Base-by-base conservation (phyloP, 2,329 filamentous ascomycete genomes). In the Ophiostoma novo-ulmi region DNA sequence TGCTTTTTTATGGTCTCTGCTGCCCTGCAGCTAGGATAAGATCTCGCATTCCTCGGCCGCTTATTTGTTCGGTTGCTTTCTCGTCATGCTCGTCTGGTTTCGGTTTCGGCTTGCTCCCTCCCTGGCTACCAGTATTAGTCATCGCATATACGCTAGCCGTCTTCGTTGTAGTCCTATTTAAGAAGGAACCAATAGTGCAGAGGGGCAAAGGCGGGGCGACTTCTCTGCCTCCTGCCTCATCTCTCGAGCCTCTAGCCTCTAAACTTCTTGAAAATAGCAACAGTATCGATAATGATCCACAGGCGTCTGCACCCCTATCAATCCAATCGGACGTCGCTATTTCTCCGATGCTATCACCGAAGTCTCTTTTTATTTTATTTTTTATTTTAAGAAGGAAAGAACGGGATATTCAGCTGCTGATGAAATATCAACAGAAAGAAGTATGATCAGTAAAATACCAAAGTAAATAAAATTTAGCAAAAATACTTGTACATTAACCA, bases 341-440 rank as follows among this genome's bases (percentile, higher is more conserved):
- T 67, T n/a, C 70, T 71, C 71, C 70, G 73, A 71, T 71, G 70
- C 68, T 74, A 74, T 72, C 72, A 58, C 73, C 73, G 73, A 73
- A 38, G 65, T 63, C 52, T 38, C 64, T 67, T 38, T 61, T 39
- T 35, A 11, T 48, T 10, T 17, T 17, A 44, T n/a, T n/a, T n/a
- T n/a, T n/a, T n/a, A n/a, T n/a, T n/a, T n/a, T n/a, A 6, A 58
- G 52, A 3, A 31, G 52, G 52, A 26, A 58, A 26, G 52, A 58
- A 22, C 52, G 52, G 52, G 52, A 58, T 26, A 58, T 58, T 58
- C 22, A 58, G 11, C n/a, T 44, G 35, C n/a, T 64, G 52, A 41
- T 31, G 22, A 22, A 22, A 26, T 58, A 58, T 26, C 52, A 58
- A 58, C 14, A 4, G 52, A 8, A 4, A 58, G 52, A 58, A 14